Percentiles rank a stretch among this genome's conserved stretches.
Evolutionary conservation across 768 basidiomycete species (phyloP).

Genomic region (Suillus subaureus): DNA sequence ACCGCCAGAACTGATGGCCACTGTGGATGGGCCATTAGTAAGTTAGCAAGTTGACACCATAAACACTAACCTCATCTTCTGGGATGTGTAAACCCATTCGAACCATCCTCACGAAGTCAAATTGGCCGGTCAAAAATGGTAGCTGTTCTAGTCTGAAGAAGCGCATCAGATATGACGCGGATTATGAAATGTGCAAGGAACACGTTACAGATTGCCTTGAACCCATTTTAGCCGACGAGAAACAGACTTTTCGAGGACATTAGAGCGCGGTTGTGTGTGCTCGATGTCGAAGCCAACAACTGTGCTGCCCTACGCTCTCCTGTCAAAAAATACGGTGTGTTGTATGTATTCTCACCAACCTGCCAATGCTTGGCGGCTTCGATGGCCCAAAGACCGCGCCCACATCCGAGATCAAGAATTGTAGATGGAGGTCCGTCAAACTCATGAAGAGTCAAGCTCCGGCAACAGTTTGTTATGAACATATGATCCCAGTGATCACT

Average conservation of each 20-base stretch:
- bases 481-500: slow-evolving; percentile 77
- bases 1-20: slow-evolving; percentile 73
- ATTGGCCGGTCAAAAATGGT: slow-evolving; percentile 57
- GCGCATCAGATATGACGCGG: slow-evolving; percentile 13
- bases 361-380: slow-evolving; percentile 69
- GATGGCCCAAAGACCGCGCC: slow-evolving; percentile 70
- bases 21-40: slow-evolving; percentile 33
- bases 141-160: slow-evolving; percentile 58
- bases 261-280: slow-evolving; percentile 52
- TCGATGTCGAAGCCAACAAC: slow-evolving; percentile 64
- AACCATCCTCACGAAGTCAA: slow-evolving; percentile 68
- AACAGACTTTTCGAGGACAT: slow-evolving; percentile 41
- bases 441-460: slow-evolving; percentile 54
- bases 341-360: slow-evolving; percentile 38
- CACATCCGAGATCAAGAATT: slow-evolving; percentile 73
- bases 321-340: slow-evolving; percentile 9
- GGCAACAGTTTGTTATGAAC: slow-evolving; percentile 54
- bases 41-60: slow-evolving; percentile 7
- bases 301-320: slow-evolving; percentile 44
- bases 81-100: slow-evolving; percentile 69
- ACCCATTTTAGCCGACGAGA: slow-evolving; percentile 62
- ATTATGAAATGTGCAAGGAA: slow-evolving; percentile 3
- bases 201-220: slow-evolving; percentile 63
- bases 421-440: slow-evolving; percentile 51
- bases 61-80: slow-evolving; percentile 61